These are phyloP conservation scores for Apiospora aurea DNA, from an alignment of 2,329 filamentous ascomycete genomes.

Conservation along the genomic window DNA sequence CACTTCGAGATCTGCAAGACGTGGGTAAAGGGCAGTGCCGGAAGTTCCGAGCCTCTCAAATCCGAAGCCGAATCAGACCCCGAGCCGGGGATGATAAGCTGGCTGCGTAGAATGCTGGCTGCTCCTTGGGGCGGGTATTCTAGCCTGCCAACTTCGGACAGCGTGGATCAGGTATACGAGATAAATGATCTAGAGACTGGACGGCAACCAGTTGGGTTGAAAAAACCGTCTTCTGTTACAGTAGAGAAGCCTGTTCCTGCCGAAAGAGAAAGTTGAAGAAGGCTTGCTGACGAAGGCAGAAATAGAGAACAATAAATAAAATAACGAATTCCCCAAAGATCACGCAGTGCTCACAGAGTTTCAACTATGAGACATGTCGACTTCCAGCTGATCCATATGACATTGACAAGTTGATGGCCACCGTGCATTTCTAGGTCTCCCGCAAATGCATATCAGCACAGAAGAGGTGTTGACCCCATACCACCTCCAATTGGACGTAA, in stretches of 20 bases:
- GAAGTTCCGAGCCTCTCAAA: not conserved
- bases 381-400: not conserved
- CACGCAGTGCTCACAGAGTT: not conserved
- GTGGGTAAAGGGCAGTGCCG: conserved; percentile 1
- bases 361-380: not conserved
- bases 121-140: conserved; percentile 6
- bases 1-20: conserved; percentile 22
- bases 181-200: conserved; percentile 14
- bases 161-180: not conserved
- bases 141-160: not conserved
- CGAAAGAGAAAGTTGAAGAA: not conserved
- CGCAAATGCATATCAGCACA: not conserved
- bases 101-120: conserved; percentile 5
- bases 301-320: not conserved
- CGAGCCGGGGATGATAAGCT: not conserved
- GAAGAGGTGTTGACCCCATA: not conserved
- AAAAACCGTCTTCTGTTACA: not conserved
- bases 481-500: not conserved
- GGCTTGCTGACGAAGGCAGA: not conserved
- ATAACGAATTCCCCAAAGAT: not conserved
- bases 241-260: not conserved
- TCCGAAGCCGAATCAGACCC: not conserved
- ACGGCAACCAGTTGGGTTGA: not conserved
- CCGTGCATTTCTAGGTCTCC: not conserved
- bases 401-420: not conserved